Evolutionary conservation across 2,329 filamentous ascomycete species (phyloP).

Genomic region (Aspergillus sp.): DNA sequence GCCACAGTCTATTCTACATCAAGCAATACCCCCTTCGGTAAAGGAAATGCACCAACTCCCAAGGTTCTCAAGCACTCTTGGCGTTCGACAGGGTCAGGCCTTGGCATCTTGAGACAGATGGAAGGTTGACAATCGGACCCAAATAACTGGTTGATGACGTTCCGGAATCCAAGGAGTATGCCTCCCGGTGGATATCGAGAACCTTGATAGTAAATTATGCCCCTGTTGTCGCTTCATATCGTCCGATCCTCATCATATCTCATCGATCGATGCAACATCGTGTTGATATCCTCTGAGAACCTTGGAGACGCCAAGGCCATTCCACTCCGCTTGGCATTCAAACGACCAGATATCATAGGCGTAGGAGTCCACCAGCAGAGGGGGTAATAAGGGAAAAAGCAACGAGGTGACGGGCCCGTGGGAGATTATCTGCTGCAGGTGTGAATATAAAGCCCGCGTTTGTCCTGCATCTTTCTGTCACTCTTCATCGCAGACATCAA

Average conservation of each 20-base stretch:
- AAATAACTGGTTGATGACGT: background rate
- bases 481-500: background rate
- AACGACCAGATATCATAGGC: background rate
- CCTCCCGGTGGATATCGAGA: background rate
- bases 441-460: conserved; percentile 1
- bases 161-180: background rate
- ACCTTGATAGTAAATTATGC: background rate
- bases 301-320: conserved; percentile 22
- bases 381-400: background rate
- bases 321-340: conserved; percentile 16
- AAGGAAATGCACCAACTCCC: background rate
- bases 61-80: conserved; percentile 20
- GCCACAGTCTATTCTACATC: background rate
- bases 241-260: background rate
- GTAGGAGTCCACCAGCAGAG: background rate
- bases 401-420: background rate
- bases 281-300: conserved; percentile 13
- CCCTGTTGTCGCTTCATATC: background rate
- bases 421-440: background rate
- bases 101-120: conserved; percentile 9
- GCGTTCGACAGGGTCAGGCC: conserved; percentile 3
- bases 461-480: background rate
- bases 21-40: background rate
- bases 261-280: background rate
- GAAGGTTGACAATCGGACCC: background rate